Conservation (phyloP, 768 basidiomycete species). For the Tulasnella sp. region DNA sequence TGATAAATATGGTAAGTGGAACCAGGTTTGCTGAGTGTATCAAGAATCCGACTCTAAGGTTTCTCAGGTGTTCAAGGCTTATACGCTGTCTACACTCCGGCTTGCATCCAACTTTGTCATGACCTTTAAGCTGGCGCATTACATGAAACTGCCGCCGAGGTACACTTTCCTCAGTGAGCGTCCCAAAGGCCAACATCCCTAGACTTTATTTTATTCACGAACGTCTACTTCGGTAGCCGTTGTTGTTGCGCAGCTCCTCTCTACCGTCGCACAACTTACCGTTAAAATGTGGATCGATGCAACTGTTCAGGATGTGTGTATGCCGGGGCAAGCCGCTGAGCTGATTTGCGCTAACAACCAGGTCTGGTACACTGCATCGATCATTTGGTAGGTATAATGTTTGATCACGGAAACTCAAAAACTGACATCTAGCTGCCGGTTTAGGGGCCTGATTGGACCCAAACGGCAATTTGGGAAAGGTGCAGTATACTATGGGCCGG, state of each 20-base stretch:
- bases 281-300: too few species aligned
- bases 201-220: background rate
- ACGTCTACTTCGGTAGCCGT: constrained; percentile 23
- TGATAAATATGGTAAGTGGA: constrained; percentile 32
- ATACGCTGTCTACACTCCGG: constrained; percentile 24
- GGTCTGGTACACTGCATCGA: too few species aligned
- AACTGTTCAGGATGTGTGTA: too few species aligned
- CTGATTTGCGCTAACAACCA: too few species aligned
- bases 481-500: too few species aligned
- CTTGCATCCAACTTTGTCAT: constrained; percentile 24
- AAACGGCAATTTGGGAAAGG: too few species aligned
- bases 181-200: background rate
- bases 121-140: constrained; percentile 33
- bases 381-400: too few species aligned
- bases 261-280: constrained; percentile 29
- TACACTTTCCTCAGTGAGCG: constrained; percentile 25
- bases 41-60: background rate
- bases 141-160: constrained; percentile 39
- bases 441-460: too few species aligned
- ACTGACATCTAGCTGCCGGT: too few species aligned
- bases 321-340: too few species aligned
- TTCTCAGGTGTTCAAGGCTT: constrained; percentile 27
- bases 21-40: background rate
- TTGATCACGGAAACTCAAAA: too few species aligned
- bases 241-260: constrained; percentile 23